Evolutionary conservation across 1,139 yeast genomes (phyloP).

Genomic region (Candida pseudocylindracea): DNA sequence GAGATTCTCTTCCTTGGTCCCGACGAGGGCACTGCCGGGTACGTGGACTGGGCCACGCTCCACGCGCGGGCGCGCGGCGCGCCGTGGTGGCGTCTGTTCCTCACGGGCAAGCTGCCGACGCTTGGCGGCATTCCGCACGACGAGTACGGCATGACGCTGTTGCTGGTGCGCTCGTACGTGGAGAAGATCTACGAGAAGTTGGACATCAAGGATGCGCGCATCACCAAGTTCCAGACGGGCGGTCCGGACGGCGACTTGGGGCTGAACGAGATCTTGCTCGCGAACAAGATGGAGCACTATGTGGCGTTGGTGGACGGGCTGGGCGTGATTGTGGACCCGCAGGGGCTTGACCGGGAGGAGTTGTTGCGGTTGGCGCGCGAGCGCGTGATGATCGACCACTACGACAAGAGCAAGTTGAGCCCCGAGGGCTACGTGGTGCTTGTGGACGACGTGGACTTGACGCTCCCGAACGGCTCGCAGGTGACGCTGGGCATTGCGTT

Average conservation of each 20-base stretch:
- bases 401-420: constrained; percentile 44
- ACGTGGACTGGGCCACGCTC: constrained; percentile 95
- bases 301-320: constrained; percentile 89
- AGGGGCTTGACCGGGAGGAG: constrained; percentile 68
- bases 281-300: constrained; percentile 50
- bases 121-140: constrained; percentile 98
- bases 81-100: constrained; percentile 98
- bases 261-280: constrained; percentile 76
- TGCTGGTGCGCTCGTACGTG: constrained; percentile 84
- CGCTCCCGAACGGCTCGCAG: constrained; percentile 52
- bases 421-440: constrained; percentile 59
- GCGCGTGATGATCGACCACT: constrained; percentile 57
- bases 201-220: constrained; percentile 26
- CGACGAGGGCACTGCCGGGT: constrained; percentile 92
- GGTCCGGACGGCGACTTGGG: constrained; percentile 99
- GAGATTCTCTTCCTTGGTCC: constrained; percentile 96
- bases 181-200: constrained; percentile 73
- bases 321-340: constrained; percentile 83
- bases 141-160: constrained; percentile 92
- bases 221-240: constrained; percentile 85
- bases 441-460: constrained; percentile 68
- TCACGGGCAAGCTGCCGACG: constrained; percentile 84
- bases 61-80: constrained; percentile 91
- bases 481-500: constrained; percentile 79
- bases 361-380: constrained; percentile 55